phyloP scores from a whole-genome alignment of 1,139 yeast genomes.

The Oligophagozyma castellii region DNA sequence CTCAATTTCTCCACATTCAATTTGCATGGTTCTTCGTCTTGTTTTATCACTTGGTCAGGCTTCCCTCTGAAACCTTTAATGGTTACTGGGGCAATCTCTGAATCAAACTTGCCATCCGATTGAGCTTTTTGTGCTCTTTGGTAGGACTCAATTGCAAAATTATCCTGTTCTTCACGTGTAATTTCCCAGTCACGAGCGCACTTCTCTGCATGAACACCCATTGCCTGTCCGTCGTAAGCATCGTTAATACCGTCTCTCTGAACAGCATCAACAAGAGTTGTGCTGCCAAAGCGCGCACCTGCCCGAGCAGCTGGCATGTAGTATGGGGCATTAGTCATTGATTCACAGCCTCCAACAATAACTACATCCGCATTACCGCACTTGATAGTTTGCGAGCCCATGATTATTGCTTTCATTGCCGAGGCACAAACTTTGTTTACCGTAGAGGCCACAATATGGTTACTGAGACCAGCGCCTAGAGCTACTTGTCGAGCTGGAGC shows the following conservation, averaged over 20 bases:
- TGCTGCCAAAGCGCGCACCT: slow-evolving; percentile 84
- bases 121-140: slow-evolving; percentile 72
- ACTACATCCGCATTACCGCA: slow-evolving; percentile 87
- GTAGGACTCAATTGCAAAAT: slow-evolving; percentile 54
- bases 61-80: slow-evolving; percentile 87
- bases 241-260: slow-evolving; percentile 86
- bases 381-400: slow-evolving; percentile 81
- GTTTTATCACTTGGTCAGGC: slow-evolving; percentile 58
- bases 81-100: slow-evolving; percentile 76
- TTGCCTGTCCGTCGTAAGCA: slow-evolving; percentile 71
- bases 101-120: slow-evolving; percentile 61
- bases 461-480: slow-evolving; percentile 71
- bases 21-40: slow-evolving; percentile 61
- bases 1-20: slow-evolving; percentile 63
- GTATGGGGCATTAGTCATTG: slow-evolving; percentile 94
- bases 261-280: slow-evolving; percentile 67
- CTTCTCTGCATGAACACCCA: slow-evolving; percentile 96
- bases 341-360: slow-evolving; percentile 95
- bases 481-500: slow-evolving; percentile 98
- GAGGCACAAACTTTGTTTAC: slow-evolving; percentile 96
- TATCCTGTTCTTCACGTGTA: slow-evolving; percentile 60
- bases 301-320: slow-evolving; percentile 74
- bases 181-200: slow-evolving; percentile 65
- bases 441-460: slow-evolving; percentile 70
- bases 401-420: slow-evolving; percentile 81